phyloP scores from a whole-genome alignment of 148 eudicot genomes.

The Euryodendron excelsum region DNA sequence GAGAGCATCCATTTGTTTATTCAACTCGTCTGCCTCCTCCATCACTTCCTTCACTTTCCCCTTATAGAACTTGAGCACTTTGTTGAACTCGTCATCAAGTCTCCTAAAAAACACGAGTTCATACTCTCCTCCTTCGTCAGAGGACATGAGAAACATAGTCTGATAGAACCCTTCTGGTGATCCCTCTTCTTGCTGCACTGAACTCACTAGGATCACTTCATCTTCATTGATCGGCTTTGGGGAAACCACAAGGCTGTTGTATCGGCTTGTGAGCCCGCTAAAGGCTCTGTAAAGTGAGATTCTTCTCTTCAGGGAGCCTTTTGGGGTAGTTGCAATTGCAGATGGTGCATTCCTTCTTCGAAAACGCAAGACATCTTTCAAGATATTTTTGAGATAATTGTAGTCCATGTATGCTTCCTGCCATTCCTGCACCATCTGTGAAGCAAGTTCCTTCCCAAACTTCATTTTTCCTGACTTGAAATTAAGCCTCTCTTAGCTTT shows the following conservation, averaged over 20 bases:
- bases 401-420: slow-evolving; percentile 26
- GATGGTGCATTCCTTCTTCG: background rate
- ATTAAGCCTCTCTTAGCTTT: too few species aligned
- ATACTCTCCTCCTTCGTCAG: slow-evolving; percentile 19
- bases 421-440: slow-evolving; percentile 36
- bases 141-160: slow-evolving; percentile 16
- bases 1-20: slow-evolving; percentile 26
- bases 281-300: slow-evolving; percentile 25
- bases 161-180: background rate
- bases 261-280: slow-evolving; percentile 24
- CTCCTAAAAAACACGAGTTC: slow-evolving; percentile 18
- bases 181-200: slow-evolving; percentile 2
- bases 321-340: background rate
- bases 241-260: background rate
- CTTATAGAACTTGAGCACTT: slow-evolving; percentile 19
- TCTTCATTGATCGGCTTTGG: slow-evolving; percentile 7
- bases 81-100: slow-evolving; percentile 21
- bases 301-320: background rate
- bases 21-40: slow-evolving; percentile 20
- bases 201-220: slow-evolving; percentile 14
- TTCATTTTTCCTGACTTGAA: slow-evolving; percentile 14
- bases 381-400: slow-evolving; percentile 14
- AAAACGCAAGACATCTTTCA: slow-evolving; percentile 19
- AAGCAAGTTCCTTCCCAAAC: slow-evolving; percentile 30
- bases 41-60: slow-evolving; percentile 11